phyloP scores from a whole-genome alignment of 805 yeast genomes.

The Nakazawaea siamensis region DNA sequence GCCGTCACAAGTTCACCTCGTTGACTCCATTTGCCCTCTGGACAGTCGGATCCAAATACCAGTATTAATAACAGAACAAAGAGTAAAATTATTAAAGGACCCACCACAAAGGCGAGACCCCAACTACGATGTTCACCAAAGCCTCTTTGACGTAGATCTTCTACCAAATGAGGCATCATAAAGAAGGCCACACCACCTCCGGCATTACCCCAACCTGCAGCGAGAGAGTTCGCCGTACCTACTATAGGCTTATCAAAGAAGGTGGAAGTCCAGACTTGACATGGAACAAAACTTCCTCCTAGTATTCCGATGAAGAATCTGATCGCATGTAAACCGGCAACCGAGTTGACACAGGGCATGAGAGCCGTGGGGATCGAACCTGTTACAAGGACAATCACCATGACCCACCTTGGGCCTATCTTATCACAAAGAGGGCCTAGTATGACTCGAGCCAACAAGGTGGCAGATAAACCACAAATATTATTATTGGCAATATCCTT shows the following conservation, averaged over 20 bases:
- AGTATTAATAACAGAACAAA: constrained; percentile 18
- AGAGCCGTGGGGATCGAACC: constrained; percentile 24
- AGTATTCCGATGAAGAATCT: constrained; percentile 23
- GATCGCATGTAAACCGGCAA: constrained; percentile 18
- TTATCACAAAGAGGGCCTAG: constrained; percentile 22
- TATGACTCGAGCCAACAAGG: constrained; percentile 19
- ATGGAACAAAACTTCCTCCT: constrained; percentile 24
- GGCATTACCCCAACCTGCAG: constrained; percentile 25
- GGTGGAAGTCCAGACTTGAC: constrained; percentile 21
- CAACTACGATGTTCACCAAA: constrained; percentile 19
- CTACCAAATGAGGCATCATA: constrained; percentile 22
- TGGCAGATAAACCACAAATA: constrained; percentile 23
- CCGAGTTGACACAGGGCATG: constrained; percentile 17
- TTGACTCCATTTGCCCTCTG: constrained; percentile 26
- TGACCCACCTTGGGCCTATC: constrained; percentile 21
- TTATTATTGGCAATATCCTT: constrained; percentile 21
- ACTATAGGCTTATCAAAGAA: constrained; percentile 22
- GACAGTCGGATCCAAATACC: constrained; percentile 25
- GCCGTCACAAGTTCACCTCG: constrained; percentile 15
- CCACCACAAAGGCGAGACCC: constrained; percentile 20
- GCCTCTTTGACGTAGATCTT: constrained; percentile 14
- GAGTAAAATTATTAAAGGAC: constrained; percentile 23
- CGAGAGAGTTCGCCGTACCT: constrained; percentile 23
- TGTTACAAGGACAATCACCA: constrained; percentile 17
- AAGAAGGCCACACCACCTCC: constrained; percentile 27